Evolutionary conservation across 306 rosid genomes (phyloP).

Genomic region (Prunus armeniaca): DNA sequence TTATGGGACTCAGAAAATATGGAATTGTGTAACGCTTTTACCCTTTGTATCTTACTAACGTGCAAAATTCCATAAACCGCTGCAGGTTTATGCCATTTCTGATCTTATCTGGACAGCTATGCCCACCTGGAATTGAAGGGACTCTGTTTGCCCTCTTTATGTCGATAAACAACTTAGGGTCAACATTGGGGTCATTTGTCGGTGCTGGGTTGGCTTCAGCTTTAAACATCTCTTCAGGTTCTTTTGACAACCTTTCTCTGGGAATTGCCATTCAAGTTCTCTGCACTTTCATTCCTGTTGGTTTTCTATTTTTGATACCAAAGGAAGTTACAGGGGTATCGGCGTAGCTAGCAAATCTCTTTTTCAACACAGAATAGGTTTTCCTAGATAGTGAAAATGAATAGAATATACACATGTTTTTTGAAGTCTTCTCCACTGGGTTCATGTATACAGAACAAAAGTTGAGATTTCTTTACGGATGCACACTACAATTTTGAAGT

Average conservation of each 20-base stretch:
- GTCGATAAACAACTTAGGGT: constrained; percentile 82
- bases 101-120: constrained; percentile 77
- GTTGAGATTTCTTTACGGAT: constrained; percentile 26
- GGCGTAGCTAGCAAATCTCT: constrained; percentile 36
- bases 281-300: constrained; percentile 68
- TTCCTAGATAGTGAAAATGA: not conserved
- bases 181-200: constrained; percentile 61
- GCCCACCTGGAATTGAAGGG: constrained; percentile 94
- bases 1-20: not conserved
- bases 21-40: constrained; percentile 1
- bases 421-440: not conserved
- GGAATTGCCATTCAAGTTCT: constrained; percentile 61
- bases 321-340: constrained; percentile 75
- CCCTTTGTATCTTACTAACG: not conserved
- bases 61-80: constrained; percentile 20
- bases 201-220: constrained; percentile 77
- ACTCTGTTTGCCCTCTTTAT: constrained; percentile 85
- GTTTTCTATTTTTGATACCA: constrained; percentile 76
- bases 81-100: constrained; percentile 92
- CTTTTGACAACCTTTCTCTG: constrained; percentile 67
- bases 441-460: not conserved
- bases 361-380: not conserved
- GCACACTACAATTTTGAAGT: constrained; percentile 18
- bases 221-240: constrained; percentile 68
- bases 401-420: not conserved